Base-by-base conservation (phyloP, 768 basidiomycete genomes). In the Leucocoprinus sp. region DNA sequence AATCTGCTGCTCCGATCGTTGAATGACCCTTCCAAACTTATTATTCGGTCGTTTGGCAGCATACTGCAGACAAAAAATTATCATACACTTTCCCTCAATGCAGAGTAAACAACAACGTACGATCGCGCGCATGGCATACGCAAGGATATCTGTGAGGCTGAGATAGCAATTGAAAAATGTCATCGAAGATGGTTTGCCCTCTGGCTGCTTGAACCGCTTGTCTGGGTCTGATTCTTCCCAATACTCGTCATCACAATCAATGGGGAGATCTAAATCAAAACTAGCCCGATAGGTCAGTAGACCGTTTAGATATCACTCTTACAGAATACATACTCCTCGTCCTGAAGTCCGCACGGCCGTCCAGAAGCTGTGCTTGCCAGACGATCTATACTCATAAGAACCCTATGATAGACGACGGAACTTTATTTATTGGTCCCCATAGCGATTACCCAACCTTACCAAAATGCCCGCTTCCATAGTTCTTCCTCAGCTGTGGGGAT, bases 381-480 rank as follows among this genome's bases (percentile, higher is more conserved):
- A 42, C 76, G 58, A 53, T 82, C 78, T 33, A 76, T 58, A 21
- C 56, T 63, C 15, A 77, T 58, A 7, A 78, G 63, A 0, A 72
- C 67, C 77, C 78, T 79, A 42, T 6, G 24, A 9, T 37, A 29
- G 26, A 31, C 39, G 18, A 28, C 8, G 28, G n/a, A 15, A 18
- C 27, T 8, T 5, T 5, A 22, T 5, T 8, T 14, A 14, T 11
- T 22, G 9, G 21, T 11, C 15, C 15, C 36, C 18, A 11, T 24
- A 9, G 21, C 23, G n/a, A n/a, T n/a, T n/a, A 2, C 17, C 26
- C 24, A 15, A 26, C 24, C 47, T 35, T 34, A 75, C 78, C 79
- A 82, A 53, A 81, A 81, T 6, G 73, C 76, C 18, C 81, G 74
- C 57, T 84, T 85, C 77, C 83, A 85, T 17, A 84, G 66, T 57